Percentiles rank a stretch among this genome's conserved stretches.
These are phyloP conservation scores for Dichomitus squalens DNA, from an alignment of 1,284 basidiomycete species.

Conservation along the genomic window DNA sequence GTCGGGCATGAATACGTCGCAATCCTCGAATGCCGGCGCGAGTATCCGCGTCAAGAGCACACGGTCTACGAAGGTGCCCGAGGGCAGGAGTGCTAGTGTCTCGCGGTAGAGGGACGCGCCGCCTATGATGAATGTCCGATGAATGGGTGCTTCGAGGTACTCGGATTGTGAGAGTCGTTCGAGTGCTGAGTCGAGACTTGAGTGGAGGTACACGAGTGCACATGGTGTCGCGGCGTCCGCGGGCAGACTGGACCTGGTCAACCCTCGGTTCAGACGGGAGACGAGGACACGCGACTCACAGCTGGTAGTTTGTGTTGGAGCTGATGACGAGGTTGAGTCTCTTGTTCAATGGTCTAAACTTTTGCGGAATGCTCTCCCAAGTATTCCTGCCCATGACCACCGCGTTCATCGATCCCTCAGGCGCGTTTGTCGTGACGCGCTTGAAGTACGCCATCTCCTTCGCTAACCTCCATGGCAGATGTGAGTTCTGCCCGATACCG, in stretches of 20 bases:
- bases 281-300: slow-evolving; percentile 55
- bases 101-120: slow-evolving; percentile 86
- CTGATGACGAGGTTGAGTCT: slow-evolving; percentile 87
- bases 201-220: slow-evolving; percentile 22
- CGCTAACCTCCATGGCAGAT: slow-evolving; percentile 89
- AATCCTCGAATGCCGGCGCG: slow-evolving; percentile 74
- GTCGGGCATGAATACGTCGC: slow-evolving; percentile 88
- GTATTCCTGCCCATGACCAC: slow-evolving; percentile 97
- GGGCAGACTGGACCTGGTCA: slow-evolving; percentile 17
- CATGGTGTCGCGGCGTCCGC: slow-evolving; percentile 14
- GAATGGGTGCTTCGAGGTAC: slow-evolving; percentile 31
- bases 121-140: slow-evolving; percentile 84
- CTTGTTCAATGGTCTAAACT: slow-evolving; percentile 81
- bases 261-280: not conserved
- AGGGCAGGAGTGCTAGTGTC: slow-evolving; percentile 50
- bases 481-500: slow-evolving; percentile 82
- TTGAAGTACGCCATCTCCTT: slow-evolving; percentile 96
- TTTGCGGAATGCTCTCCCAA: slow-evolving; percentile 96
- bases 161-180: slow-evolving; percentile 19
- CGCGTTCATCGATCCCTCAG: slow-evolving; percentile 64
- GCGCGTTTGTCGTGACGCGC: slow-evolving; percentile 68
- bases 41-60: slow-evolving; percentile 88
- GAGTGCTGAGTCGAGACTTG: slow-evolving; percentile 22
- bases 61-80: slow-evolving; percentile 62
- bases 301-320: slow-evolving; percentile 57